phyloP scores from a whole-genome alignment of 352 stramenopile species.

The Paralagenidium karlingii region DNA sequence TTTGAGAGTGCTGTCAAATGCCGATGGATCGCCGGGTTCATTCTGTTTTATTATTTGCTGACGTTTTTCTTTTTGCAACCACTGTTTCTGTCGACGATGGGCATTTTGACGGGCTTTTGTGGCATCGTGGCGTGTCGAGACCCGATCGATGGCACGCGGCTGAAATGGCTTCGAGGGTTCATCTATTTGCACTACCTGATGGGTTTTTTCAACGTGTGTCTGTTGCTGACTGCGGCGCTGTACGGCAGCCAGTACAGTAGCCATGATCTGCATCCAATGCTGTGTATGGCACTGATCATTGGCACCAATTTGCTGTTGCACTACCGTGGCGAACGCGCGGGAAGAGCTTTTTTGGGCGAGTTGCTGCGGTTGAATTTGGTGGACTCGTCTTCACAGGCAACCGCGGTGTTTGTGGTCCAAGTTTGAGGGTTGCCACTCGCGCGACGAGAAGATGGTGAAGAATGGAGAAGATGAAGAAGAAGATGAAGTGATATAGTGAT shows the following conservation, averaged over 20 bases:
- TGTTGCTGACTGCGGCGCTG: constrained; percentile 27
- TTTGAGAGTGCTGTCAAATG: constrained; percentile 53
- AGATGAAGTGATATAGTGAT: too few species aligned
- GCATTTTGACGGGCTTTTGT: constrained; percentile 46
- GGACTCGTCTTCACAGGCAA: too few species aligned
- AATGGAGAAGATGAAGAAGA: too few species aligned
- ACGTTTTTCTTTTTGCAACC: constrained; percentile 69
- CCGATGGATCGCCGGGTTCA: constrained; percentile 36
- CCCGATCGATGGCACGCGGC: constrained; percentile 36
- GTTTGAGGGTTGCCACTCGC: too few species aligned
- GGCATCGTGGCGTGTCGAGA: constrained; percentile 42
- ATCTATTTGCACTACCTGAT: constrained; percentile 64
- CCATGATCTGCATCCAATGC: constrained; percentile 27
- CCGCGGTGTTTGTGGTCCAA: too few species aligned
- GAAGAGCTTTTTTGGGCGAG: constrained; percentile 18
- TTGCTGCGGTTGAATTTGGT: too few species aligned
- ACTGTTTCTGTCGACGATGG: constrained; percentile 41
- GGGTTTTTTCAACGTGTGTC: constrained; percentile 33
- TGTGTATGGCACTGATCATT: constrained; percentile 26
- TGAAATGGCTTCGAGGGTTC: constrained; percentile 62
- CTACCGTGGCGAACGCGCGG: constrained; percentile 26
- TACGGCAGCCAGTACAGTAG: too few species aligned
- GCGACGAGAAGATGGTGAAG: too few species aligned
- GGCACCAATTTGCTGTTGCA: constrained; percentile 44
- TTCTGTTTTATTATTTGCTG: constrained; percentile 53